phyloP scores from a whole-genome alignment of 1,139 yeast genomes.

The Pichia cactophila region DNA sequence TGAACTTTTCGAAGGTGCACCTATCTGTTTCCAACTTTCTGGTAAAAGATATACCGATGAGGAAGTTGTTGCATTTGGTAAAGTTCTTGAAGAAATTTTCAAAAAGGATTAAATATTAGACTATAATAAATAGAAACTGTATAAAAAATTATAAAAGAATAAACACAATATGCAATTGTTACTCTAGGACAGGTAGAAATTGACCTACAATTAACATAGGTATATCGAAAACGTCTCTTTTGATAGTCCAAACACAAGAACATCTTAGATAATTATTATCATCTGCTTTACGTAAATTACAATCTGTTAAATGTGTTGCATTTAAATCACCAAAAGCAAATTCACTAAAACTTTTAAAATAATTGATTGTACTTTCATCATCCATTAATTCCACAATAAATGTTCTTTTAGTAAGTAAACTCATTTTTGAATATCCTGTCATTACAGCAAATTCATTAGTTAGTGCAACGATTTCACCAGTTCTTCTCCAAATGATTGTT shows the following conservation, averaged over 20 bases:
- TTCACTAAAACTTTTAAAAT: conserved; percentile 75
- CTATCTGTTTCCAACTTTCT: conserved; percentile 44
- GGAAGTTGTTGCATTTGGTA: conserved; percentile 43
- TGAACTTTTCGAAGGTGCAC: conserved; percentile 41
- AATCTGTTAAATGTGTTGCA: conserved; percentile 43
- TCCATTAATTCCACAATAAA: conserved; percentile 77
- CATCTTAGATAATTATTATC: conserved; percentile 38
- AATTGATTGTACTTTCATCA: conserved; percentile 77
- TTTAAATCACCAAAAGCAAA: conserved; percentile 87
- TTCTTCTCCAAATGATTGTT: conserved; percentile 69
- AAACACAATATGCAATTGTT: not conserved
- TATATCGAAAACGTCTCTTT: conserved; percentile 81
- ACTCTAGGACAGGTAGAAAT: conserved; percentile 28
- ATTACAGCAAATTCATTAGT: conserved; percentile 60
- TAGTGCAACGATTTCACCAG: conserved; percentile 68
- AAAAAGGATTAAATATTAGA: not conserved
- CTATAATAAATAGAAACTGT: not conserved
- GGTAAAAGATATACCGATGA: conserved; percentile 50
- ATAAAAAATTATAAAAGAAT: not conserved
- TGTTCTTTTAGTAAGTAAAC: conserved; percentile 45
- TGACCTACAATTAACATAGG: conserved; percentile 43
- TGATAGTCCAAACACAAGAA: conserved; percentile 59
- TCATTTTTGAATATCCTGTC: conserved; percentile 46
- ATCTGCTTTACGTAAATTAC: conserved; percentile 34
- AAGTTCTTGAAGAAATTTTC: conserved; percentile 24